Conservation (phyloP, 202 grass and related monocot genomes). For the Dendrocalamus latiflorus region DNA sequence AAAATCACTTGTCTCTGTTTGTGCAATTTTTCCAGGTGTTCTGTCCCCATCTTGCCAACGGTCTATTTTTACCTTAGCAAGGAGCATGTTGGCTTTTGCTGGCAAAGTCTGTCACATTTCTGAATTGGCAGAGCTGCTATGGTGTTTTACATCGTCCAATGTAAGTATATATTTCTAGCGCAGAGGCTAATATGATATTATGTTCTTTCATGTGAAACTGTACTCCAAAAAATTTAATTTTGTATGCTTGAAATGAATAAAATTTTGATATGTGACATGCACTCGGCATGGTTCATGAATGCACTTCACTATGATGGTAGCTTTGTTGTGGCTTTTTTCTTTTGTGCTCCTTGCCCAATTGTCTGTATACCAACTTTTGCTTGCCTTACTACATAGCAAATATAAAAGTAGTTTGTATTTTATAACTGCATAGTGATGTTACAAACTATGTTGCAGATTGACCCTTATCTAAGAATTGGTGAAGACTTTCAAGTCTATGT, state of each 20-base stretch:
- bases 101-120: slow-evolving; percentile 73
- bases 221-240: neutral
- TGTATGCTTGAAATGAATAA: neutral
- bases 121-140: slow-evolving; percentile 58
- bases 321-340: neutral
- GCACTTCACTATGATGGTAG: neutral
- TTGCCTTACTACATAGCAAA: slow-evolving; percentile 15
- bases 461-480: slow-evolving; percentile 81
- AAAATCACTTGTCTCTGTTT: slow-evolving; percentile 18
- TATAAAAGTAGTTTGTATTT: slow-evolving; percentile 3
- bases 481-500: slow-evolving; percentile 89
- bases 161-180: slow-evolving; percentile 42
- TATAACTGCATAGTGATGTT: slow-evolving; percentile 1
- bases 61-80: slow-evolving; percentile 73
- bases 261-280: neutral
- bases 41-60: slow-evolving; percentile 60
- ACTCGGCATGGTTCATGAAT: neutral
- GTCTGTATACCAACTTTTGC: neutral
- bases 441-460: slow-evolving; percentile 53
- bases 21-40: slow-evolving; percentile 40
- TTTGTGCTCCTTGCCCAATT: neutral
- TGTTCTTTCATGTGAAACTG: slow-evolving; percentile 5
- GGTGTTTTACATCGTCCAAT: slow-evolving; percentile 50
- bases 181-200: slow-evolving; percentile 5
- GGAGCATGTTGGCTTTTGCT: slow-evolving; percentile 70